Conservation (phyloP, 2,329 filamentous ascomycete genomes). For the Colletotrichum sp. region DNA sequence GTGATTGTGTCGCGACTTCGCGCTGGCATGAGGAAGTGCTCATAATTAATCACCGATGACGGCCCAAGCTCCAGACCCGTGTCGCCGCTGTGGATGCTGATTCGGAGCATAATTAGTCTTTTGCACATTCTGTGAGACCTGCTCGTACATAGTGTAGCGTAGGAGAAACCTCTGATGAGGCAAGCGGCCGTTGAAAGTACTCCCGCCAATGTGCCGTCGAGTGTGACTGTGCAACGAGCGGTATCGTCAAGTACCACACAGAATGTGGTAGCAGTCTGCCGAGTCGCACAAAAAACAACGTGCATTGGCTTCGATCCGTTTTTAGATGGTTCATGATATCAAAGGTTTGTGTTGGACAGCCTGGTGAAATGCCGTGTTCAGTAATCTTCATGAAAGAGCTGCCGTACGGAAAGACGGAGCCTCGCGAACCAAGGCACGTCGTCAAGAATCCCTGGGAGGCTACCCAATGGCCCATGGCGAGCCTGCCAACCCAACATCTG, state of each 20-base stretch:
- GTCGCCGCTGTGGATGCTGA: not conserved
- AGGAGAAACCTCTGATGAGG: not conserved
- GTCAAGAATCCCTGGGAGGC: not conserved
- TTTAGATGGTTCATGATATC: not conserved
- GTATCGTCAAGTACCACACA: not conserved
- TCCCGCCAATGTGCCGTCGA: not conserved
- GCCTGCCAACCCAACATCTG: not conserved
- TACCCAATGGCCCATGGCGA: not conserved
- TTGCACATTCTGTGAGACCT: not conserved
- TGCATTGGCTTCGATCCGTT: not conserved
- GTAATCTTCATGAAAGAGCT: not conserved
- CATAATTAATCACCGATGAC: not conserved
- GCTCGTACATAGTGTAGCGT: not conserved
- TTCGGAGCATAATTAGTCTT: not conserved
- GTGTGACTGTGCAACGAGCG: not conserved
- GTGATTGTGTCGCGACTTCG: not conserved
- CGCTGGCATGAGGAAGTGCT: not conserved
- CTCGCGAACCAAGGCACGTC: not conserved
- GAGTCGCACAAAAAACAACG: not conserved
- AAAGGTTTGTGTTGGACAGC: not conserved
- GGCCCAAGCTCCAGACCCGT: not conserved
- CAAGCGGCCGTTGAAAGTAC: slow-evolving; percentile 1
- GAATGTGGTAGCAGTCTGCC: not conserved
- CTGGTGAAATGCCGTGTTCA: not conserved
- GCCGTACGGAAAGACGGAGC: not conserved